Evolutionary conservation across 805 yeast species (phyloP).

Genomic region (Kodamaea kaohsiungensis): DNA sequence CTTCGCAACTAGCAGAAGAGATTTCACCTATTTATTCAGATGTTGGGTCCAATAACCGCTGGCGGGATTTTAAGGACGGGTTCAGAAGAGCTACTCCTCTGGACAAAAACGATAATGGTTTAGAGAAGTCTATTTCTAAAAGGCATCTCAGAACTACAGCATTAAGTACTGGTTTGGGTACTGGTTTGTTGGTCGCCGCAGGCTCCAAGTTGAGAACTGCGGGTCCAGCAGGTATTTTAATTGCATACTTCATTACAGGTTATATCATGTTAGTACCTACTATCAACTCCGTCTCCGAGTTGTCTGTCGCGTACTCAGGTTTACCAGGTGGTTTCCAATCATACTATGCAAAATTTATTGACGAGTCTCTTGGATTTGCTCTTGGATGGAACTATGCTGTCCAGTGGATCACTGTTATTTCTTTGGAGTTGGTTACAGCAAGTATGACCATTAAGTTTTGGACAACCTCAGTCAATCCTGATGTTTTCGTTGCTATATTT

Average conservation of each 20-base stretch:
- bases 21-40: conserved; percentile 9
- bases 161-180: conserved; percentile 31
- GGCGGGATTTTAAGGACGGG: conserved; percentile 24
- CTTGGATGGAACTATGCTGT: conserved; percentile 40
- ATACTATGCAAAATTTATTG: conserved; percentile 32
- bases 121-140: conserved; percentile 12
- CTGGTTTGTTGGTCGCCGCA: conserved; percentile 32
- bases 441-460: conserved; percentile 30
- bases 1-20: conserved; percentile 6
- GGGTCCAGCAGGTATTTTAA: conserved; percentile 25
- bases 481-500: conserved; percentile 26
- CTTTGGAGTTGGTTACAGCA: conserved; percentile 28
- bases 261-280: conserved; percentile 28
- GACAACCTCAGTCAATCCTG: conserved; percentile 21
- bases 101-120: conserved; percentile 8
- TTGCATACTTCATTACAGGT: conserved; percentile 26
- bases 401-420: conserved; percentile 31
- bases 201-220: conserved; percentile 27
- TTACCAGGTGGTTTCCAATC: conserved; percentile 32
- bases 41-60: conserved; percentile 4
- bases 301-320: conserved; percentile 26
- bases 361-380: conserved; percentile 39
- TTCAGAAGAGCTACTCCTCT: conserved; percentile 20
- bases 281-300: conserved; percentile 29
- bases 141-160: conserved; percentile 33